Evolutionary conservation across 768 basidiomycete species (phyloP).

Genomic region (Cystofilobasidium capitatum): DNA sequence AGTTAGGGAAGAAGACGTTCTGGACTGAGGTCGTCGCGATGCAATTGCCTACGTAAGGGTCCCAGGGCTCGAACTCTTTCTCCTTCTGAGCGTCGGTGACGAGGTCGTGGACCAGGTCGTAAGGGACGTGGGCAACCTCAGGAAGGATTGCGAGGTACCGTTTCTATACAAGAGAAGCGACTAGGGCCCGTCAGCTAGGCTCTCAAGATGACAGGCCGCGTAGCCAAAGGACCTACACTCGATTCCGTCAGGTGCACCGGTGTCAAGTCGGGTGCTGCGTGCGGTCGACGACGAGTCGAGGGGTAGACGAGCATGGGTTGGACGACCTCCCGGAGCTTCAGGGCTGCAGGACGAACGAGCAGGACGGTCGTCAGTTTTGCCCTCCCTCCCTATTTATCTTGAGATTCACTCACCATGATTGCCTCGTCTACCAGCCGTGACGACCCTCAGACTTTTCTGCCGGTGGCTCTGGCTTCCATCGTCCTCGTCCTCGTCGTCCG

Average conservation of each 20-base stretch:
- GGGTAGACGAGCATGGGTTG: conserved; percentile 15
- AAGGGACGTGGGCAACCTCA: conserved; percentile 18
- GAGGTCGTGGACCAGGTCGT: conserved; percentile 6
- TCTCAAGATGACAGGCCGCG: neutral
- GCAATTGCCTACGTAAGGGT: conserved; percentile 21
- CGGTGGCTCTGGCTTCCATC: neutral
- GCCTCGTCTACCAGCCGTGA: neutral
- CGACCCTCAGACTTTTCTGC: neutral
- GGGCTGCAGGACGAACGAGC: neutral
- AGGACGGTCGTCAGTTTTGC: neutral
- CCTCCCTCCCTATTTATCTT: neutral
- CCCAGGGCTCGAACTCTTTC: neutral
- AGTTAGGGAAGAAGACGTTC: neutral
- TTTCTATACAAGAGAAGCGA: conserved; percentile 2
- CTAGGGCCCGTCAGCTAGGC: no score
- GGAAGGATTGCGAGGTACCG: conserved; percentile 15
- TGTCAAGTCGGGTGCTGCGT: conserved; percentile 28
- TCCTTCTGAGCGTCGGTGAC: conserved; percentile 1
- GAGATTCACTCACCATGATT: neutral
- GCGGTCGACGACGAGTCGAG: conserved; percentile 27
- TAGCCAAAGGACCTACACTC: neutral
- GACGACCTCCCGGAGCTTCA: conserved; percentile 8
- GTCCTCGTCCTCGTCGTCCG: neutral
- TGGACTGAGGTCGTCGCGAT: conserved; percentile 18
- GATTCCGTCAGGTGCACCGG: conserved; percentile 29